phyloP scores from a whole-genome alignment of 2,329 filamentous ascomycete genomes.

The Mollisia scopiformis region DNA sequence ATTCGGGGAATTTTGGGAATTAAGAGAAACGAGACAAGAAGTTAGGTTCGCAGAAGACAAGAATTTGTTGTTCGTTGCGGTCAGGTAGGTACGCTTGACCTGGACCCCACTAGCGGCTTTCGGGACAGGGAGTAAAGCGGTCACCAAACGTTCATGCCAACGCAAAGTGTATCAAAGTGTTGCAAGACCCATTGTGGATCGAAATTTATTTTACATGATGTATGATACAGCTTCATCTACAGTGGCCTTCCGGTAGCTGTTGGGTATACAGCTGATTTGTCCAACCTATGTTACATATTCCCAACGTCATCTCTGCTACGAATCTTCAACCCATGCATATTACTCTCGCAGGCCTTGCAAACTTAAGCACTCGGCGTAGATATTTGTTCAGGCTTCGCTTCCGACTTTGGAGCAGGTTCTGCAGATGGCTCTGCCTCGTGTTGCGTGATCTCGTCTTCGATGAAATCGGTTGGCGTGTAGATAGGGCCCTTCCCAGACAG shows the following conservation, averaged over 20 bases:
- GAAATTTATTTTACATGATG: neutral
- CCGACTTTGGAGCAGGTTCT: constrained; percentile 29
- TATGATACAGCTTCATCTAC: constrained; percentile 15
- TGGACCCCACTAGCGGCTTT: constrained; percentile 21
- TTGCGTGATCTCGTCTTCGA: too few relatives aligned
- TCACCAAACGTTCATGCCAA: neutral
- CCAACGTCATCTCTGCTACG: too few relatives aligned
- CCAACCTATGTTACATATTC: too few relatives aligned
- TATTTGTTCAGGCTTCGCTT: constrained; percentile 17
- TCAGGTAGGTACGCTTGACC: constrained; percentile 20
- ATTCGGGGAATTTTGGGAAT: constrained; percentile 11
- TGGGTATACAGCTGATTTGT: neutral
- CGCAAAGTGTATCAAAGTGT: neutral
- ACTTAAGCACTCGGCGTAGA: constrained; percentile 12
- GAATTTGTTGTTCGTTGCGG: constrained; percentile 17
- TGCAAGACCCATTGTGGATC: neutral
- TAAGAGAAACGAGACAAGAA: constrained; percentile 14
- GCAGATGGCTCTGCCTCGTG: constrained; percentile 29
- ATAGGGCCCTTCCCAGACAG: constrained; percentile 34
- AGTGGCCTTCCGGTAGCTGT: constrained; percentile 4
- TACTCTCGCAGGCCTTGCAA: constrained; percentile 3
- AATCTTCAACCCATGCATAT: constrained; percentile 11
- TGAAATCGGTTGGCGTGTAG: constrained; percentile 32
- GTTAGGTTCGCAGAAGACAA: constrained; percentile 25
- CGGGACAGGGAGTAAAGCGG: neutral